phyloP scores from a whole-genome alignment of 306 rosid genomes.

The Dicorynia guianensis region DNA sequence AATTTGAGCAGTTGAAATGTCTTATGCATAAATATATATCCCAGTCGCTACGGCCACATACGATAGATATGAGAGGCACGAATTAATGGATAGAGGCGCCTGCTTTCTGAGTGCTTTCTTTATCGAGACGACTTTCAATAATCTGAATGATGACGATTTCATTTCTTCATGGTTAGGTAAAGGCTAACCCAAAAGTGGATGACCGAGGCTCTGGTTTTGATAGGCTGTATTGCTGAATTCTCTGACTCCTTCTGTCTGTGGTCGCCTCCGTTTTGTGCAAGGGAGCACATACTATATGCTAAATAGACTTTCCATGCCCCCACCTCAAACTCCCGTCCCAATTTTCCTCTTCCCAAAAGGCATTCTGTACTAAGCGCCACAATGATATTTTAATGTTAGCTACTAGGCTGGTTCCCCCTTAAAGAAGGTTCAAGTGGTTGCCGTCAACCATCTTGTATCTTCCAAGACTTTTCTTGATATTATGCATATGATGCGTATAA shows the following conservation, averaged over 20 bases:
- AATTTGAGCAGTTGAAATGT: no score
- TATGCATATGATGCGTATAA: no score
- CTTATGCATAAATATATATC: no score
- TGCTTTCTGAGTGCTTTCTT: slow-evolving; percentile 1
- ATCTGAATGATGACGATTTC: background rate
- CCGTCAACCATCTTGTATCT: no score
- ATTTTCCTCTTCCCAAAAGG: background rate
- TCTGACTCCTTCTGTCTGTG: slow-evolving; percentile 16
- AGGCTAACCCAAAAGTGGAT: slow-evolving; percentile 15
- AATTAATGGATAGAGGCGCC: background rate
- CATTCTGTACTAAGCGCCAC: no score
- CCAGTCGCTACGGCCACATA: no score
- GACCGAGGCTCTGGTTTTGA: background rate
- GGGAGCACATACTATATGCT: background rate
- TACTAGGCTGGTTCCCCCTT: no score
- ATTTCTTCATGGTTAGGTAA: background rate
- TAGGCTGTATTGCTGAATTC: background rate
- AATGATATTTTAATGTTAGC: no score
- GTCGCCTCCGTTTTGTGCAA: slow-evolving; percentile 13
- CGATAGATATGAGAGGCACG: no score
- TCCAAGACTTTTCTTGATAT: no score
- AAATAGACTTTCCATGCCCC: no score
- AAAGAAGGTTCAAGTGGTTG: no score
- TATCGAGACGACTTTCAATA: slow-evolving; percentile 2
- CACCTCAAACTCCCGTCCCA: background rate